A percentile compares a stretch with the other conserved stretches of the same genome.
Conservation (phyloP, 2,329 filamentous ascomycete genomes). For the Zymoseptoria tritici region DNA sequence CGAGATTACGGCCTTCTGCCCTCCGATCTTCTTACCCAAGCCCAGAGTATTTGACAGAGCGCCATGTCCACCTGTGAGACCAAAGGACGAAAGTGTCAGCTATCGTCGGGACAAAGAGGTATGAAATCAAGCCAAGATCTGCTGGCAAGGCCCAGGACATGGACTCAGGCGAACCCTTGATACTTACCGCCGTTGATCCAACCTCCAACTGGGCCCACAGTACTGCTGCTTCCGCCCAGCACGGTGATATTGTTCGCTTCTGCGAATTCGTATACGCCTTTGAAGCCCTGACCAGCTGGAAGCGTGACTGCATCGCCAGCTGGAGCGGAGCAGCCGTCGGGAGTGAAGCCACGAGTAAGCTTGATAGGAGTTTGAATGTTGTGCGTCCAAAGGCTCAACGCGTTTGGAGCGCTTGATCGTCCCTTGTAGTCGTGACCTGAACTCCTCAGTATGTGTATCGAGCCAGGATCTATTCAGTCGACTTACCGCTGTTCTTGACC, state of each 20-base stretch:
- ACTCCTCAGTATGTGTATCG: background rate
- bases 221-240: conserved; percentile 17
- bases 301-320: conserved; percentile 16
- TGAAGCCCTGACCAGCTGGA: conserved; percentile 16
- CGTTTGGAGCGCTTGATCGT: background rate
- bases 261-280: conserved; percentile 14
- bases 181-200: conserved; percentile 20
- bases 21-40: conserved; percentile 3
- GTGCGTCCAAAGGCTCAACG: conserved; percentile 7
- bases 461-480: conserved; percentile 3
- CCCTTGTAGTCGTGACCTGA: conserved; percentile 10
- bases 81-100: too few species aligned
- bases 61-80: too few species aligned
- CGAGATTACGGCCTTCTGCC: too few species aligned
- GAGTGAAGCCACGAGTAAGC: conserved; percentile 8
- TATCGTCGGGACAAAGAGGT: too few species aligned
- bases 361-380: conserved; percentile 6
- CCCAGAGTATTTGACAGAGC: conserved; percentile 18
- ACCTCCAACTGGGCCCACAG: conserved; percentile 21
- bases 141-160: too few species aligned
- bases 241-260: conserved; percentile 15
- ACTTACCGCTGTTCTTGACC: conserved; percentile 22
- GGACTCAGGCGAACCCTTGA: too few species aligned
- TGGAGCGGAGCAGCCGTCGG: conserved; percentile 14
- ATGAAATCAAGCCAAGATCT: too few species aligned